Conservation (phyloP, 371 early-diverging fungal genomes). For the Mortierella sp. region DNA sequence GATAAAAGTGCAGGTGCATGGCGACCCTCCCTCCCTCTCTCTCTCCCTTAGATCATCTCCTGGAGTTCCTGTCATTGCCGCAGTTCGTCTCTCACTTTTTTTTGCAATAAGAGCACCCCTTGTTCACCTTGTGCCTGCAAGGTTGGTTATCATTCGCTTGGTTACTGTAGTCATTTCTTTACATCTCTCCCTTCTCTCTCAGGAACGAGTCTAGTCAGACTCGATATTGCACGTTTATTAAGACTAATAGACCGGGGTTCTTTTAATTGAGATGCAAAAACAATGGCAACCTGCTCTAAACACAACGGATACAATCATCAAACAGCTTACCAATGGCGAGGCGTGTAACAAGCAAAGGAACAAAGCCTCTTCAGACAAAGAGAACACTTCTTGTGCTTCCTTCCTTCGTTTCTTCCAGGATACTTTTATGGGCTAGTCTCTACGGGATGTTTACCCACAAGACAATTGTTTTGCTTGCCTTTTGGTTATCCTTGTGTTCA, state of each 20-base stretch:
- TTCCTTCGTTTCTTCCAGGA: too few relatives aligned
- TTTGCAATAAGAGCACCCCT: neutral
- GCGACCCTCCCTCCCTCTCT: neutral
- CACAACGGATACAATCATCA: neutral
- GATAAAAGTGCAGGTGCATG: neutral
- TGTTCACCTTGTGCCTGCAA: constrained; percentile 4
- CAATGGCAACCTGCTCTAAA: neutral
- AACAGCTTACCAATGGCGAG: neutral
- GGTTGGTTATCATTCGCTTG: neutral
- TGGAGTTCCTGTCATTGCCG: neutral
- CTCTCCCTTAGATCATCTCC: neutral
- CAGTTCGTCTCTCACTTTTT: neutral
- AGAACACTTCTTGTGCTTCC: too few relatives aligned
- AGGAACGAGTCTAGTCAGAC: neutral
- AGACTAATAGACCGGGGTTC: neutral
- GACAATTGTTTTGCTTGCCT: neutral
- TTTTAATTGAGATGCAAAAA: neutral
- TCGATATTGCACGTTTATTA: neutral
- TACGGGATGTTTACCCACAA: neutral
- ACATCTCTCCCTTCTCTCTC: neutral
- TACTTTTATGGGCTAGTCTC: neutral
- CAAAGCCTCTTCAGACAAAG: neutral
- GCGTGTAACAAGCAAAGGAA: neutral
- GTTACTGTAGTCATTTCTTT: neutral
- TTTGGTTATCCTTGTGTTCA: neutral